Conservation (phyloP, 768 basidiomycete genomes). For the Tulasnella sp. region DNA sequence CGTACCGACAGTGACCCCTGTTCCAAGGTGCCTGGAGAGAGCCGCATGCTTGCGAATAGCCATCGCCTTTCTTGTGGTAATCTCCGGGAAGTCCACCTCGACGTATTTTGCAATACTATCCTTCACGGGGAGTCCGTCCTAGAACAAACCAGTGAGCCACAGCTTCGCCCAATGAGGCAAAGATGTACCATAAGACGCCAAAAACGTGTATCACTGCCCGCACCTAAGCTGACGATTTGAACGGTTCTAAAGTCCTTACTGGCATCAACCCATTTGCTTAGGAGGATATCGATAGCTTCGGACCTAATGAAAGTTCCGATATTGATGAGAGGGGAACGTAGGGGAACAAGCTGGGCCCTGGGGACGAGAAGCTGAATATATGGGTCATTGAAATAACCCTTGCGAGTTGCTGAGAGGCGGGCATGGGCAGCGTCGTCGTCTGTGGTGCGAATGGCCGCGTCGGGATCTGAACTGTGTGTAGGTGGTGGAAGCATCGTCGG, state of each 20-base stretch:
- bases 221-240: constrained; percentile 90
- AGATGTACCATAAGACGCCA: constrained; percentile 79
- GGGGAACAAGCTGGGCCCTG: constrained; percentile 45
- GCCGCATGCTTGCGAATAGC: constrained; percentile 56
- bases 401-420: constrained; percentile 71
- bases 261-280: constrained; percentile 48
- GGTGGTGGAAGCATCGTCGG: background rate
- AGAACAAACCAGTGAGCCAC: background rate
- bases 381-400: constrained; percentile 68
- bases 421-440: constrained; percentile 75
- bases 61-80: constrained; percentile 74
- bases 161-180: too few species aligned
- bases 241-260: constrained; percentile 30
- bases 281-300: constrained; percentile 62
- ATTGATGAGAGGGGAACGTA: constrained; percentile 81
- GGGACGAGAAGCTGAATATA: constrained; percentile 58
- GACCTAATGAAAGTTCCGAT: constrained; percentile 85
- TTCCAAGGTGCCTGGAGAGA: constrained; percentile 40
- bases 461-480: constrained; percentile 1
- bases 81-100: constrained; percentile 84
- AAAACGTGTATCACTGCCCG: constrained; percentile 91
- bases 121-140: constrained; percentile 30
- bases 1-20: constrained; percentile 25
- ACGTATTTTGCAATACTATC: constrained; percentile 49
- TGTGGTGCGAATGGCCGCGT: constrained; percentile 42